Percentiles rank a stretch among this genome's conserved stretches.
phyloP scores from a whole-genome alignment of 331 rosid genomes.

The Stylosanthes scabra region DNA sequence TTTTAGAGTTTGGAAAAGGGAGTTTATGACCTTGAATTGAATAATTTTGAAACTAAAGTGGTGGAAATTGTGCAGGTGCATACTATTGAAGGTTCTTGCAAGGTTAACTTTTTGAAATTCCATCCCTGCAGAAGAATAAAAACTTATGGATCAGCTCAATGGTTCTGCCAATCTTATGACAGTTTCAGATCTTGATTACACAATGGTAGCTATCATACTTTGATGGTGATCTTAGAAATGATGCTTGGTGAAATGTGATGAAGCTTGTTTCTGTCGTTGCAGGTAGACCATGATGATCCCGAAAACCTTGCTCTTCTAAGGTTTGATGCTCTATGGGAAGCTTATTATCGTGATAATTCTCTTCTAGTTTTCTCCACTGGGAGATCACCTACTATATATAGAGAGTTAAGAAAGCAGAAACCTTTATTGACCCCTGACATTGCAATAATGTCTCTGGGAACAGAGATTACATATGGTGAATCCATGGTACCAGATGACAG shows the following conservation, averaged over 20 bases:
- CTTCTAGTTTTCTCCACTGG: constrained; percentile 90
- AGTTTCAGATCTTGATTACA: constrained; percentile 88
- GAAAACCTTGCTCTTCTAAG: constrained; percentile 64
- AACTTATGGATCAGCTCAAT: constrained; percentile 61
- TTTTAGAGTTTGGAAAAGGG: constrained; percentile 7
- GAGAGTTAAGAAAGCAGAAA: constrained; percentile 55
- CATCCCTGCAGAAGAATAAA: background rate
- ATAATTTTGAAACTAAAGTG: background rate
- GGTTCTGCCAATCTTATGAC: constrained; percentile 72
- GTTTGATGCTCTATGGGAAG: constrained; percentile 89
- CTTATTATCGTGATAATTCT: constrained; percentile 75
- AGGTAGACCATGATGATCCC: constrained; percentile 85
- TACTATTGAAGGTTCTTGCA: constrained; percentile 14
- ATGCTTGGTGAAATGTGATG: constrained; percentile 3
- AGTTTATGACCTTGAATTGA: constrained; percentile 10
- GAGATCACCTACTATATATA: constrained; percentile 67
- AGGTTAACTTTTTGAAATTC: constrained; percentile 30
- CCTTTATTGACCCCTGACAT: constrained; percentile 91
- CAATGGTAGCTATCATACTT: constrained; percentile 62
- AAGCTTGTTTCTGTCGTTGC: constrained; percentile 31
- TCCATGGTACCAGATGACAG: constrained; percentile 59
- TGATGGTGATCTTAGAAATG: background rate
- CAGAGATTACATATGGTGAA: constrained; percentile 78
- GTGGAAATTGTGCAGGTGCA: constrained; percentile 23
- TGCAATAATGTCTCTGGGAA: constrained; percentile 81